Percentiles rank a stretch among this genome's conserved stretches.
Conservation (phyloP, 495 filamentous ascomycete species). For the Hapsidospora chrysogenum region DNA sequence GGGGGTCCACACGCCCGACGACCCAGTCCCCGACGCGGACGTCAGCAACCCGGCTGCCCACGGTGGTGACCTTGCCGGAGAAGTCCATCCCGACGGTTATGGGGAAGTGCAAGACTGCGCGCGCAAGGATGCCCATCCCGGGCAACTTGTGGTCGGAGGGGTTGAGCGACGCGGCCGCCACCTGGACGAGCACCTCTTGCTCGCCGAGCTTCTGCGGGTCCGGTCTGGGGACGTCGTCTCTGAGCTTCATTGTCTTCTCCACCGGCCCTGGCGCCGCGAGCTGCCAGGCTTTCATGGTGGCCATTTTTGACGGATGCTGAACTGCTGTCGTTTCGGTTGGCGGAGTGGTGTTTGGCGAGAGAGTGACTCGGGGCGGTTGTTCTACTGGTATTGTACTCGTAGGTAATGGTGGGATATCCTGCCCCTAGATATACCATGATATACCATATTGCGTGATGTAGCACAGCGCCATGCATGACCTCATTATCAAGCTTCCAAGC, state of each 20-base stretch:
- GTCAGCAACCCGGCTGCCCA: constrained; percentile 10
- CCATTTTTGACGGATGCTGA: no score
- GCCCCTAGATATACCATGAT: no score
- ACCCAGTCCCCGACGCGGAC: constrained; percentile 32
- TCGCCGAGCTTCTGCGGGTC: background rate
- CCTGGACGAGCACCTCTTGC: constrained; percentile 34
- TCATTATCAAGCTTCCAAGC: no score
- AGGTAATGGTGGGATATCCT: no score
- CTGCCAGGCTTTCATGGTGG: background rate
- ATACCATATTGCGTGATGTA: no score
- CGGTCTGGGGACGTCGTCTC: background rate
- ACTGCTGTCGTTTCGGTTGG: no score
- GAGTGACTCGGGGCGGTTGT: no score
- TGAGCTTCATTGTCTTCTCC: background rate
- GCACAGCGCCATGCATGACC: no score
- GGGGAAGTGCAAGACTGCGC: constrained; percentile 15
- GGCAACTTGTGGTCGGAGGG: constrained; percentile 50
- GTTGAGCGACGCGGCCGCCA: constrained; percentile 37
- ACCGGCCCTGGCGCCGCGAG: background rate
- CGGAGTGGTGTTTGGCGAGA: no score
- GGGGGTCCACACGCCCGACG: constrained; percentile 25
- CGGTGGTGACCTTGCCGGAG: constrained; percentile 31
- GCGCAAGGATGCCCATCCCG: constrained; percentile 24
- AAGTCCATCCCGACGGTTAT: constrained; percentile 43
- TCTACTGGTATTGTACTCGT: no score